Conservation (phyloP, 2,329 filamentous ascomycete genomes). For the Xylariaceae sp. region DNA sequence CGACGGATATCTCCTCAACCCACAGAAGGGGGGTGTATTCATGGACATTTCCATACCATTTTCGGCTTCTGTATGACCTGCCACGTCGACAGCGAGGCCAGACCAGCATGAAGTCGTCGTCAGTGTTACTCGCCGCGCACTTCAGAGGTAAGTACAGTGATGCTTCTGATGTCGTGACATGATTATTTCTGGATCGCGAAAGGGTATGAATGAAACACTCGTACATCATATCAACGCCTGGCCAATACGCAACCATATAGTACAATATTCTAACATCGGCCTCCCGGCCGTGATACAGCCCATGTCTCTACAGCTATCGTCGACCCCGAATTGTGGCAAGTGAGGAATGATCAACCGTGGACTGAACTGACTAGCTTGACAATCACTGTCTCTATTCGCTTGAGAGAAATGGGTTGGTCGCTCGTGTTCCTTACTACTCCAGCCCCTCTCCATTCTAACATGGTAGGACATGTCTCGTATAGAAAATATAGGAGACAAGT, state of each 20-base stretch:
- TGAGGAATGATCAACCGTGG: not conserved
- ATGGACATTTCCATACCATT: not conserved
- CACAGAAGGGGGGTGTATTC: slow-evolving; percentile 4
- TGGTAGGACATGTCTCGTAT: not conserved
- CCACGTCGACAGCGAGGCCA: slow-evolving; percentile 8
- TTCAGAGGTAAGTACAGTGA: slow-evolving; percentile 13
- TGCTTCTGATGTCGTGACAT: slow-evolving; percentile 1
- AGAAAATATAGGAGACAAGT: not conserved
- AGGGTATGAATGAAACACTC: slow-evolving; percentile 4
- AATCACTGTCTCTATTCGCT: not conserved
- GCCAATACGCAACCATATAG: slow-evolving; percentile 19
- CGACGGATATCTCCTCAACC: not conserved
- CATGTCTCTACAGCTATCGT: not conserved
- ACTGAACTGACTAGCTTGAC: not conserved
- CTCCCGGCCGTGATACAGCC: not conserved
- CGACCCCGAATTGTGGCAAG: not conserved
- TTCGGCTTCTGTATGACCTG: not conserved
- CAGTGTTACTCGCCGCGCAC: slow-evolving; percentile 10
- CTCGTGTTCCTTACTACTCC: not conserved
- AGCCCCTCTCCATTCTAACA: not conserved
- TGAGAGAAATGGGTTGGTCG: not conserved
- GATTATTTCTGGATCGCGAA: not conserved
- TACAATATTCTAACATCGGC: slow-evolving; percentile 9
- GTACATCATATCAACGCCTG: slow-evolving; percentile 15
- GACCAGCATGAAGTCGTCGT: not conserved